Evolutionary conservation across 441 rosid species (phyloP).

Genomic region (Pelargonium cotyledonis): DNA sequence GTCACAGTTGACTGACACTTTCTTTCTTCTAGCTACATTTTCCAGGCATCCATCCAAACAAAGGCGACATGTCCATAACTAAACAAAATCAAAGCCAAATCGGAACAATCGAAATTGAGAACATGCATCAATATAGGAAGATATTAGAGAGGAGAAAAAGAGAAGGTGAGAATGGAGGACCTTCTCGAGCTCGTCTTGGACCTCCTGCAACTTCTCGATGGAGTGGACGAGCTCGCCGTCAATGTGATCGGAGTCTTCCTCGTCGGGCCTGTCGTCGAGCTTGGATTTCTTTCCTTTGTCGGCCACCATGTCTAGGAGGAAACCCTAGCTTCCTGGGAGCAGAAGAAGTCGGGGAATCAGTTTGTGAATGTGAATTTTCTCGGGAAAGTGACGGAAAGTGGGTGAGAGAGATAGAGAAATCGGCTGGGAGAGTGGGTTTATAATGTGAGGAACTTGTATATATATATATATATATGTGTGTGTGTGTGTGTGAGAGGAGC

Average conservation of each 20-base stretch:
- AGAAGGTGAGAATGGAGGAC: conserved; percentile 5
- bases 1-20: neutral
- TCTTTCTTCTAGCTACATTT: neutral
- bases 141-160: neutral
- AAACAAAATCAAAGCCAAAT: neutral
- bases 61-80: neutral
- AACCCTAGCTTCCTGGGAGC: conserved; percentile 11
- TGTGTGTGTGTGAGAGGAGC: too few species aligned
- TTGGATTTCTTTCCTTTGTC: conserved; percentile 32
- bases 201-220: conserved; percentile 28
- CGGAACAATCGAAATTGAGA: neutral
- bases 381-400: conserved; percentile 2
- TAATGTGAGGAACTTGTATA: too few species aligned
- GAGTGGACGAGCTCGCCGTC: conserved; percentile 24
- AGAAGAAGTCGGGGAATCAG: neutral
- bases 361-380: neutral
- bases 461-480: too few species aligned
- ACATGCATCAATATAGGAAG: too few species aligned
- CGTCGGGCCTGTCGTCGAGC: conserved; percentile 17
- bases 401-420: neutral
- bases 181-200: conserved; percentile 30
- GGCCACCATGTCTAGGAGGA: conserved; percentile 17
- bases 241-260: conserved; percentile 9
- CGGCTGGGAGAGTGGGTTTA: too few species aligned
- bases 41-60: neutral